Conservation (phyloP, 805 yeast genomes). For the Starmerella floris region DNA sequence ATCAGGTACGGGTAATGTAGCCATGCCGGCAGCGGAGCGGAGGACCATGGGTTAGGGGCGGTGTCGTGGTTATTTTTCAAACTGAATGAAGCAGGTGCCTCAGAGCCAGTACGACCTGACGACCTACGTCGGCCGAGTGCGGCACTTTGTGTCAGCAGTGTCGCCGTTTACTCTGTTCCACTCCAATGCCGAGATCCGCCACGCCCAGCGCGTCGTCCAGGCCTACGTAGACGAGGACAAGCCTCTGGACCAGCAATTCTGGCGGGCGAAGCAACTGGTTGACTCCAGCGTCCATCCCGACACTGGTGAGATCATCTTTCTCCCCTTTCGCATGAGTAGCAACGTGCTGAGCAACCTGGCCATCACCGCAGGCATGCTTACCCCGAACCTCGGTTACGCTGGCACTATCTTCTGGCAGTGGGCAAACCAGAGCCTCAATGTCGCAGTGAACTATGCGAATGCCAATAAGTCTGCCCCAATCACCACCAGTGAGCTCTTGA, state of each 20-base stretch:
- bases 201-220: constrained; percentile 53
- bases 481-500: constrained; percentile 58
- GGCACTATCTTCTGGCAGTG: constrained; percentile 97
- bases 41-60: background rate
- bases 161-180: constrained; percentile 81
- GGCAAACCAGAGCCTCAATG: constrained; percentile 92
- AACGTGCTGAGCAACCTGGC: constrained; percentile 87
- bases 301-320: constrained; percentile 78
- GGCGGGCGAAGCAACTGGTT: constrained; percentile 76
- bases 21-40: no score
- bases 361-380: constrained; percentile 95
- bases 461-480: constrained; percentile 91
- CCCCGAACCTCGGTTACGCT: constrained; percentile 76
- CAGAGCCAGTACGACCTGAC: constrained; percentile 48
- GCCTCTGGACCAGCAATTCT: constrained; percentile 62
- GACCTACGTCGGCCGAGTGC: constrained; percentile 87
- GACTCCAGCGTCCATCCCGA: constrained; percentile 96
- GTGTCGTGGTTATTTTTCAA: background rate
- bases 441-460: constrained; percentile 91
- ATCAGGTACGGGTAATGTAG: no score
- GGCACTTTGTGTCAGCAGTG: constrained; percentile 83
- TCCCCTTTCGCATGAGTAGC: constrained; percentile 95
- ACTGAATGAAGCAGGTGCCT: constrained; percentile 7
- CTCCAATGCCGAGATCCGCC: constrained; percentile 46
- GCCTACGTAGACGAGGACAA: constrained; percentile 60